Conservation (phyloP, 345 rosid genomes). For the Psidium friedrichsthalianum region DNA sequence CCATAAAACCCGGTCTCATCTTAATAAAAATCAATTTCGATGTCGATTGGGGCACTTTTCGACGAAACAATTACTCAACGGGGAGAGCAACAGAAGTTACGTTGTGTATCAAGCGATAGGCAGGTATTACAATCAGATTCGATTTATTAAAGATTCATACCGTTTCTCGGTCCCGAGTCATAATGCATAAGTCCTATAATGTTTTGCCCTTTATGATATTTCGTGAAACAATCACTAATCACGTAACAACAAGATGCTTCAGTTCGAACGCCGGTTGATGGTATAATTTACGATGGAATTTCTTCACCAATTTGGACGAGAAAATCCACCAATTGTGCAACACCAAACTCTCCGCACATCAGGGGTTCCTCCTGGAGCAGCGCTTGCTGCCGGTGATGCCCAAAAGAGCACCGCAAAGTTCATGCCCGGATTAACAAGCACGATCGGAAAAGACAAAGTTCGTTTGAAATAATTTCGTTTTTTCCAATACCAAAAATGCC, state of each 20-base stretch:
- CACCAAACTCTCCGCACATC: too few relatives aligned
- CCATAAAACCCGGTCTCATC: too few relatives aligned
- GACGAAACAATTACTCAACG: not conserved
- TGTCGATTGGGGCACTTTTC: too few relatives aligned
- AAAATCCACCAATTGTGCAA: not conserved
- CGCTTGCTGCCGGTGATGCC: too few relatives aligned
- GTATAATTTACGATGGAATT: not conserved
- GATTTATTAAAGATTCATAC: not conserved
- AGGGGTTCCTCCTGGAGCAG: too few relatives aligned
- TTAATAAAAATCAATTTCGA: too few relatives aligned
- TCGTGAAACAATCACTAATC: not conserved
- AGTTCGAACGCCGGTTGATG: not conserved
- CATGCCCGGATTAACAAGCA: too few relatives aligned
- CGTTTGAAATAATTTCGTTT: too few relatives aligned
- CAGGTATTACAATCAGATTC: fast-evolving
- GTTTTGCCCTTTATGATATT: not conserved
- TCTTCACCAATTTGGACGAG: not conserved
- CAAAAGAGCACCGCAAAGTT: too few relatives aligned
- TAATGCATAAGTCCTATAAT: not conserved
- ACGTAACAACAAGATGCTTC: not conserved
- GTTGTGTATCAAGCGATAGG: not conserved
- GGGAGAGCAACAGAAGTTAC: not conserved
- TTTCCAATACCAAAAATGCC: too few relatives aligned
- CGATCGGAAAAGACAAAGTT: too few relatives aligned
- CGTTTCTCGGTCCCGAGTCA: too few relatives aligned